phyloP scores from a whole-genome alignment of 352 stramenopile species.

The Peronospora belbahrii region DNA sequence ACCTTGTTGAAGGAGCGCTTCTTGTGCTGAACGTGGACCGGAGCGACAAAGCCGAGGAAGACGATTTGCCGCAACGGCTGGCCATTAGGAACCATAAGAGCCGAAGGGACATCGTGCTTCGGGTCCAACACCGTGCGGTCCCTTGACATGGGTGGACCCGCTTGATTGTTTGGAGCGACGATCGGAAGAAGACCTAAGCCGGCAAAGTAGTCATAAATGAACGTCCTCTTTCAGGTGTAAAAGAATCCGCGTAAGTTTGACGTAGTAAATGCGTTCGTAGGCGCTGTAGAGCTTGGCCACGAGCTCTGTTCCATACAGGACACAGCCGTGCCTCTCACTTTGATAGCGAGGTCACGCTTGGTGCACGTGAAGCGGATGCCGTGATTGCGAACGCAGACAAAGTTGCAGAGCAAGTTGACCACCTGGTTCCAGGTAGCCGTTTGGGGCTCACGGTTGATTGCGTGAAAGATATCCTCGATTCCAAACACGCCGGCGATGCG shows the following conservation, averaged over 20 bases:
- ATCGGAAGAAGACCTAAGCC: neutral
- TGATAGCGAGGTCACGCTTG: neutral
- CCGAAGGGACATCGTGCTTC: neutral
- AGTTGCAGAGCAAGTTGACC: neutral
- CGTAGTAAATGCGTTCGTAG: constrained; percentile 5
- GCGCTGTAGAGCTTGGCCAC: constrained; percentile 4
- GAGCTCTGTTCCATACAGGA: neutral
- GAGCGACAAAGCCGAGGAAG: neutral
- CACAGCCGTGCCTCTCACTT: neutral
- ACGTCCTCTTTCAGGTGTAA: neutral
- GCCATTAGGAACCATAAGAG: neutral
- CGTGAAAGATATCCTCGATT: neutral
- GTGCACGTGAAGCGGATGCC: constrained; percentile 6
- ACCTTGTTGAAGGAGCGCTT: constrained; percentile 1
- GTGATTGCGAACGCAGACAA: neutral
- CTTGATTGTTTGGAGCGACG: constrained; percentile 4
- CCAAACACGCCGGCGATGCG: neutral
- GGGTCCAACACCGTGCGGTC: constrained; percentile 5
- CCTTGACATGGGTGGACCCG: constrained; percentile 1
- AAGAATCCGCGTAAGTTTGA: neutral
- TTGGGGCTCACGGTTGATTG: neutral
- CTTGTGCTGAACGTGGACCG: constrained; percentile 8
- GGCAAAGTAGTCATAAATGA: constrained; percentile 7
- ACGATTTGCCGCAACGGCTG: neutral
- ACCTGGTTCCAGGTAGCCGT: neutral